Conservation (phyloP, 352 stramenopile genomes). For the Phytophthora ohioensis region DNA sequence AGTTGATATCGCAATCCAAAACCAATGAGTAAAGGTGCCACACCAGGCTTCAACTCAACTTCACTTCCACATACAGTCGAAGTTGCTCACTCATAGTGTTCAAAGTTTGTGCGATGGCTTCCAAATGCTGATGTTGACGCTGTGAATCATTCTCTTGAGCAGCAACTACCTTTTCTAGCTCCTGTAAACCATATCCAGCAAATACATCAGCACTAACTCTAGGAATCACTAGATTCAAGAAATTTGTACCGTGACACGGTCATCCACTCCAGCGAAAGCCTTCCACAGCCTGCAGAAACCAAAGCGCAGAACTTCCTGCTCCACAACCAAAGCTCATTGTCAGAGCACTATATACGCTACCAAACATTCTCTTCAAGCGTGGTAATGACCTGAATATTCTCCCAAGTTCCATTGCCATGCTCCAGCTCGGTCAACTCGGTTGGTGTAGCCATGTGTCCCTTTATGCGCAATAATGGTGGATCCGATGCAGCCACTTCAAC, state of each 20-base stretch:
- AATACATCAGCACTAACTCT: background rate
- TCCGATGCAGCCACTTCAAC: constrained; percentile 9
- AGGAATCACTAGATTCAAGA: background rate
- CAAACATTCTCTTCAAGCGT: background rate
- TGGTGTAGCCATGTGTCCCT: constrained; percentile 43
- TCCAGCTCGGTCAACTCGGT: constrained; percentile 46
- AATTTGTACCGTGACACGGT: constrained; percentile 31
- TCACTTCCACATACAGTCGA: constrained; percentile 31
- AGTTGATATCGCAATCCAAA: background rate
- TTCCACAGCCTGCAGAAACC: constrained; percentile 53
- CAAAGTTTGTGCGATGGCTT: constrained; percentile 50
- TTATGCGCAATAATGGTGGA: too few species aligned
- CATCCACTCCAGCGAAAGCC: constrained; percentile 28
- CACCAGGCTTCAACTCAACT: background rate
- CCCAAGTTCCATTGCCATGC: constrained; percentile 63
- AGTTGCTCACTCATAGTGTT: constrained; percentile 62
- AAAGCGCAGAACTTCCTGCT: constrained; percentile 59
- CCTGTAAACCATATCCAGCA: constrained; percentile 13
- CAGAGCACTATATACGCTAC: background rate
- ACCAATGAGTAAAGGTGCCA: background rate
- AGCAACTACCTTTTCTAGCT: constrained; percentile 29
- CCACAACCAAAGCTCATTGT: background rate
- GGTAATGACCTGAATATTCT: constrained; percentile 67
- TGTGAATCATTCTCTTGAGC: constrained; percentile 22
- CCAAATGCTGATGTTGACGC: constrained; percentile 50